Conservation (phyloP, 352 stramenopile species). For the Phytophthora meadii region DNA sequence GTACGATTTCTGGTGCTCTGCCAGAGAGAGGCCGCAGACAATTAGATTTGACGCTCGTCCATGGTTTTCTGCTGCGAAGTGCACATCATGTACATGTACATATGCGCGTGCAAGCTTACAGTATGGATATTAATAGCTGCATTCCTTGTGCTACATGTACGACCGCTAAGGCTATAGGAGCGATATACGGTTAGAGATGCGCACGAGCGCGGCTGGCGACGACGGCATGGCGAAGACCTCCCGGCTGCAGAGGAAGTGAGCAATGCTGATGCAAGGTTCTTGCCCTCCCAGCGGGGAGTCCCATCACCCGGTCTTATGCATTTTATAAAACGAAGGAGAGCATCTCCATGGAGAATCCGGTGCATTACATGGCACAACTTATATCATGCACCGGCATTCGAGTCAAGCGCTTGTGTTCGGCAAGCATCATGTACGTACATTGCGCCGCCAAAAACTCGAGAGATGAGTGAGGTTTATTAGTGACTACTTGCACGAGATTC, state of each 20-base stretch:
- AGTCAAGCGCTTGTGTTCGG: no score
- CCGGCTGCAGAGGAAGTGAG: not conserved
- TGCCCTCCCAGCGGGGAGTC: not conserved
- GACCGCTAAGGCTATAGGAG: not conserved
- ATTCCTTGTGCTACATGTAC: no score
- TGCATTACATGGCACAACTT: slow-evolving; percentile 1
- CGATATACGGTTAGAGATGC: slow-evolving; percentile 17
- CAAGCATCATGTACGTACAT: not conserved
- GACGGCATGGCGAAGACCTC: not conserved
- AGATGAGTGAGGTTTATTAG: no score
- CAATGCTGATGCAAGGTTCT: slow-evolving; percentile 17
- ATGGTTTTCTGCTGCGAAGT: no score
- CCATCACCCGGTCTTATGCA: slow-evolving; percentile 14
- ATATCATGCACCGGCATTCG: no score
- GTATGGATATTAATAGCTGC: not conserved
- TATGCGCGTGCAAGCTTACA: not conserved
- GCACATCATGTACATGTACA: no score
- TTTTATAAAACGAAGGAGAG: not conserved
- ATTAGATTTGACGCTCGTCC: not conserved
- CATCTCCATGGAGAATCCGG: slow-evolving; percentile 22
- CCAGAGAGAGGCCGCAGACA: slow-evolving; percentile 1
- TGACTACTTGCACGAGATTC: not conserved
- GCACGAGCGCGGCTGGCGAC: slow-evolving; percentile 6
- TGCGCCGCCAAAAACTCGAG: no score
- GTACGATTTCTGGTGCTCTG: slow-evolving; percentile 6